Evolutionary conservation across 2,329 filamentous ascomycete genomes (phyloP), one percentile per base, ranked within the genome.

Genomic region (Coniochaeta hoffmannii): DNA sequence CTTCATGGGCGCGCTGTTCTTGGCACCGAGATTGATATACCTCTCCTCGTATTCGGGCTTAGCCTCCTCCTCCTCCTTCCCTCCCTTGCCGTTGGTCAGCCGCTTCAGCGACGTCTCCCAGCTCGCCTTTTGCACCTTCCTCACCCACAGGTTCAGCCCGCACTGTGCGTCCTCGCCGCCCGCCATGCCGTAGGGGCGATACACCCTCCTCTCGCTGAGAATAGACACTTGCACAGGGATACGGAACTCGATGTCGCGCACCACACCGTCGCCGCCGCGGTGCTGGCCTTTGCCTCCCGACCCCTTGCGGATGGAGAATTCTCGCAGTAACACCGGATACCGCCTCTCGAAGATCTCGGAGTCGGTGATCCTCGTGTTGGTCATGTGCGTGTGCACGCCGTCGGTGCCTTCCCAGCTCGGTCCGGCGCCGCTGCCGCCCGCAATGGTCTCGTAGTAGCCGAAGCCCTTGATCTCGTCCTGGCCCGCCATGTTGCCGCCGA

Each of bases 391-490:
- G 66, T 93, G 88, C n/a, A 92, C 87, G 26, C 87, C 88, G 53
- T 76, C 83, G 11, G 87, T 86, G 35, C 89, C 89, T 58, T 87
- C 76, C 88, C 88, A 92, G 14, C 77, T 76, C 0, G 85, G 80
- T 0, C 88, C 88, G 0, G 89, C 89, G 28, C 89, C 89, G 36
- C 80, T 83, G 0, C 89, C 89, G 36, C 89, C 89, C 0, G 87
- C 86, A 59, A 94, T 91, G 6, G 89, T 93, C 69, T 94, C 89
- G 68, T 93, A 93, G 74, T 93, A 94, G 10, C 89, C 89, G 65
- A 94, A 94, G 0, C 89, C 89, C 26, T 66, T 83, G n/a, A 83
- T 76, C n/a, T 79, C 77, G 55, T 81, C 77, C 51, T 80, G 73
- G 4, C 78, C 76, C 0, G 77, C 71, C 28, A 79, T 69, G 58